Percentiles rank a stretch among this genome's conserved stretches.
phyloP scores from a whole-genome alignment of 106 monocot genomes.

The Agapanthus africanus region DNA sequence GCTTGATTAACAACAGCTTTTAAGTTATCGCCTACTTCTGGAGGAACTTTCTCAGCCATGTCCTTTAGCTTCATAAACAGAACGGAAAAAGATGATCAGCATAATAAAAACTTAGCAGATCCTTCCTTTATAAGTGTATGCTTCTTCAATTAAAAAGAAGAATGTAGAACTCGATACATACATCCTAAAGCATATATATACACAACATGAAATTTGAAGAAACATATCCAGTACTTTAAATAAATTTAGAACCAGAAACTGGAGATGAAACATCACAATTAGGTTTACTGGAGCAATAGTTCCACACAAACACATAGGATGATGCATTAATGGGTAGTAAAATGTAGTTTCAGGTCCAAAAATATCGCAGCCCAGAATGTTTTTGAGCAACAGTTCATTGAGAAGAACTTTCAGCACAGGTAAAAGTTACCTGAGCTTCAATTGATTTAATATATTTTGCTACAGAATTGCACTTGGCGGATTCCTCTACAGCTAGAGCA shows the following conservation, averaged over 20 bases:
- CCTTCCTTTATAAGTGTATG: not conserved
- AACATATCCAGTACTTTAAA: not conserved
- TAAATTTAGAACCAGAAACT: no score
- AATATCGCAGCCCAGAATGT: no score
- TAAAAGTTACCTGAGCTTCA: conserved; percentile 25
- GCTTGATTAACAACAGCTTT: conserved; percentile 26
- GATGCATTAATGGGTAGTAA: not conserved
- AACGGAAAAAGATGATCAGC: conserved; percentile 2
- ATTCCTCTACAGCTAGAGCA: conserved; percentile 34
- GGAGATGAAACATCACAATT: no score
- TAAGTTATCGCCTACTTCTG: conserved; percentile 32
- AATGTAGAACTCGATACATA: not conserved
- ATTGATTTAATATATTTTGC: conserved; percentile 35
- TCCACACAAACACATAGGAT: not conserved
- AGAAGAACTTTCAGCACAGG: no score
- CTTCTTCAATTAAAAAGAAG: no score
- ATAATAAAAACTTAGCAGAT: not conserved
- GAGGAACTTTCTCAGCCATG: conserved; percentile 36
- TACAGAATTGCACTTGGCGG: conserved; percentile 21
- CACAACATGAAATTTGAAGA: not conserved
- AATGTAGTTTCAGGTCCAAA: not conserved
- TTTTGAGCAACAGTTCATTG: no score
- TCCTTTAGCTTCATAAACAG: conserved; percentile 52
- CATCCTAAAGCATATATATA: not conserved
- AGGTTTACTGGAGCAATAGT: not conserved